Base-by-base conservation (phyloP, 2,329 filamentous ascomycete genomes). In the Diaporthe nobilis region DNA sequence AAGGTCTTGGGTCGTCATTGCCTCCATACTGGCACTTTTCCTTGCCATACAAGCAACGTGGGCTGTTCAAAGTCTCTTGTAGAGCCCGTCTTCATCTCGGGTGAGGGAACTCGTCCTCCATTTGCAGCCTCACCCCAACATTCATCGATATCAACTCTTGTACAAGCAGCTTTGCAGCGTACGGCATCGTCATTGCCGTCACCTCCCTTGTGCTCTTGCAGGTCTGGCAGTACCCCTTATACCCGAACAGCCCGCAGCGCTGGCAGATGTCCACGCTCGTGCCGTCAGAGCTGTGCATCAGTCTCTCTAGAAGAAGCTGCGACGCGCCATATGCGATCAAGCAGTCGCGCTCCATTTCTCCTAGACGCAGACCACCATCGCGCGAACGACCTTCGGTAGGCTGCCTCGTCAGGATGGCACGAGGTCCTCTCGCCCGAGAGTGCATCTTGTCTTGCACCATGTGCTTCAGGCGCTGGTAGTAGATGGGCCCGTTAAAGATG, bases 401-500 rank as follows among this genome's bases (percentile, higher is more conserved):
- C 84, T 99, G 97, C 13, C 97, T 92, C 0, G 97, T 99, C 37
- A 99, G 89, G 78, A 98, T 97, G 37, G 96, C 96, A 17, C 94
- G 91, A 0, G 97, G 97, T 0, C 97, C 97, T 20, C 95, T 93
- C 2, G 96, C 93, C 77, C 97, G 95, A 44, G 95, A 96, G 86
- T 99, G 97, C 97, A 99, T 98, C 87, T 99, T 99, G 84, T 99
- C 97, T 84, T 98, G 96, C 5, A 99, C 97, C 97, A 99, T 99
- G 89, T 99, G 97, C 90, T 99, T 99, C 79, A 99, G 91, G 79
- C 98, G 98, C 88, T 99, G 97, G 88, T 99, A 99, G 88, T 98
- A 99, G 85, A 99, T 99, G 15, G 97, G 97, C 0, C 97, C 97
- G 83, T 98, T 98, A 89, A 98, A 99, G 82, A 99, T 95, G 85